phyloP scores from a whole-genome alignment of 1,139 yeast genomes.

The Pichia sp. region DNA sequence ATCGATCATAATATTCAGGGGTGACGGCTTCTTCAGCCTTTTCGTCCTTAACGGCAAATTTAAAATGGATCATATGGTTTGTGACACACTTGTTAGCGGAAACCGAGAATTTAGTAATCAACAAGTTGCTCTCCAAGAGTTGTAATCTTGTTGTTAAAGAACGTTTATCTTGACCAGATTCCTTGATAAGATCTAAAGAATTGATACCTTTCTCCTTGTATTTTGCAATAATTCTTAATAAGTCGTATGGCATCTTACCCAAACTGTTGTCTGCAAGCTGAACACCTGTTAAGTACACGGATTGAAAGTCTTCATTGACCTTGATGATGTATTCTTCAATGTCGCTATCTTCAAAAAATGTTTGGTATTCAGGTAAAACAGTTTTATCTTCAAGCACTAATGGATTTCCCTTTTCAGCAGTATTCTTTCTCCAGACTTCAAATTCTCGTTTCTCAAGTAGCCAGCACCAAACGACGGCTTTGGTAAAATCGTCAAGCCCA shows the following conservation, averaged over 20 bases:
- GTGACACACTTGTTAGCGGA: constrained; percentile 21
- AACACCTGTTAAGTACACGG: constrained; percentile 42
- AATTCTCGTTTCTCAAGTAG: constrained; percentile 27
- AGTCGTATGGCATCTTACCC: constrained; percentile 43
- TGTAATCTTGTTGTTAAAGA: constrained; percentile 64
- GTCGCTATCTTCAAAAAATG: constrained; percentile 9
- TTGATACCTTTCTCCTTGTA: constrained; percentile 55
- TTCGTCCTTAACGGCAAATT: constrained; percentile 13
- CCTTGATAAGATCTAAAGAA: constrained; percentile 53
- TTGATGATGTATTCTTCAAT: constrained; percentile 25
- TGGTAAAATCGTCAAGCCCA: constrained; percentile 30
- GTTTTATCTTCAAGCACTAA: background rate
- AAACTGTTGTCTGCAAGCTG: constrained; percentile 39
- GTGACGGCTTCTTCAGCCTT: background rate
- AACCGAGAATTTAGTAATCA: constrained; percentile 41
- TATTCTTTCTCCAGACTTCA: constrained; percentile 9
- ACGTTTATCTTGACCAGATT: constrained; percentile 69
- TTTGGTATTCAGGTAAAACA: constrained; percentile 8
- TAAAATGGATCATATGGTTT: constrained; percentile 25
- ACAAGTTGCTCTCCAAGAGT: constrained; percentile 47
- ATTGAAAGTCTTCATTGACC: constrained; percentile 40
- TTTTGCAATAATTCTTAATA: constrained; percentile 50
- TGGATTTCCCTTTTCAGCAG: background rate
- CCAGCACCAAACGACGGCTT: constrained; percentile 36
- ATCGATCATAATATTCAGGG: constrained; percentile 15